These are phyloP conservation scores for Rubroboletus pulcherrimus DNA, from an alignment of 768 basidiomycete genomes.

Conservation along the genomic window DNA sequence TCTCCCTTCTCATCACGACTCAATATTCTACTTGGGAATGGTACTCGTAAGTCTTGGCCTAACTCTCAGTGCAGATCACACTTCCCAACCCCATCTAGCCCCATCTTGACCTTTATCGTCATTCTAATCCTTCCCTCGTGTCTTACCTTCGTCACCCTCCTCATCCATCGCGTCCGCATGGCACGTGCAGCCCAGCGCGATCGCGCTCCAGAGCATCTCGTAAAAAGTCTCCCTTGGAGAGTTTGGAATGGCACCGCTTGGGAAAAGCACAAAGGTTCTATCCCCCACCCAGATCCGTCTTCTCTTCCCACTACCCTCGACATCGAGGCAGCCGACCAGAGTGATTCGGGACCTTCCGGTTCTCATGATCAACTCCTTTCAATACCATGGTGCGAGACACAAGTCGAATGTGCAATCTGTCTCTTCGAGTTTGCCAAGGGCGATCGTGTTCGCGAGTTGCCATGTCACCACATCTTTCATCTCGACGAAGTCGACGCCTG, in stretches of 20 bases:
- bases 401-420: slow-evolving; percentile 91
- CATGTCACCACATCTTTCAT: slow-evolving; percentile 95
- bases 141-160: slow-evolving; percentile 83
- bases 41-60: slow-evolving; percentile 63
- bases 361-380: slow-evolving; percentile 28
- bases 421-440: slow-evolving; percentile 82
- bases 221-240: slow-evolving; percentile 74
- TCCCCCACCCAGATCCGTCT: slow-evolving; percentile 27
- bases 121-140: slow-evolving; percentile 88
- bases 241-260: slow-evolving; percentile 79
- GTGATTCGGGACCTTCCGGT: slow-evolving; percentile 21
- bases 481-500: slow-evolving; percentile 88
- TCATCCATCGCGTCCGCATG: slow-evolving; percentile 84
- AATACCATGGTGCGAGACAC: slow-evolving; percentile 75
- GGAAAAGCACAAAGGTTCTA: slow-evolving; percentile 62
- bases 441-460: slow-evolving; percentile 86
- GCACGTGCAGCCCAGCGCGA: slow-evolving; percentile 79
- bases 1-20: slow-evolving; percentile 72
- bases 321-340: slow-evolving; percentile 36
- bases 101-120: slow-evolving; percentile 80
- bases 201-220: slow-evolving; percentile 77
- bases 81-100: slow-evolving; percentile 40
- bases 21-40: slow-evolving; percentile 88
- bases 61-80: slow-evolving; percentile 3
- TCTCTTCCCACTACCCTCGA: slow-evolving; percentile 27